Conservation (phyloP, 345 rosid species). For the Eucalyptus shirleyi region DNA sequence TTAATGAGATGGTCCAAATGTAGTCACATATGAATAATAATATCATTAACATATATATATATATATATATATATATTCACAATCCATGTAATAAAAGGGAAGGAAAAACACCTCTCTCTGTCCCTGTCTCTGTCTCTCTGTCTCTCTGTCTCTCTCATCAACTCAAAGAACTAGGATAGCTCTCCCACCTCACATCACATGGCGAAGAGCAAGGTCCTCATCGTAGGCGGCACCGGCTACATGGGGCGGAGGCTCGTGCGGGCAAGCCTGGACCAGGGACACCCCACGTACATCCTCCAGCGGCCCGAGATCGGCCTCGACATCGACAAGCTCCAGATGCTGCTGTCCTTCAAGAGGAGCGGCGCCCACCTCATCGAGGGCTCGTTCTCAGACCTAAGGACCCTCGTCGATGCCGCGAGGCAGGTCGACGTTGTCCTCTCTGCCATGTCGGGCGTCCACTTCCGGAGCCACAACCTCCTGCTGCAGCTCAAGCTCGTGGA, state of each 20-base stretch:
- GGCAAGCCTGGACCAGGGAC: constrained; percentile 43
- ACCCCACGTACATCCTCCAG: constrained; percentile 44
- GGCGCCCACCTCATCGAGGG: constrained; percentile 40
- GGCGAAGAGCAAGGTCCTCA: constrained; percentile 39
- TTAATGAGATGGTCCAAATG: background rate
- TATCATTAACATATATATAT: too few species aligned
- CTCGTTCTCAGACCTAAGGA: constrained; percentile 27
- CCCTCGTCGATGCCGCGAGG: constrained; percentile 41
- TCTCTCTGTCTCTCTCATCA: background rate
- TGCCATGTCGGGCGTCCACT: constrained; percentile 59
- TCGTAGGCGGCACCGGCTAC: constrained; percentile 60
- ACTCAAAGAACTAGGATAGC: background rate
- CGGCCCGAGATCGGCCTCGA: constrained; percentile 52
- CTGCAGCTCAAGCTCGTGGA: constrained; percentile 50
- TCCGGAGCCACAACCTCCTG: constrained; percentile 35
- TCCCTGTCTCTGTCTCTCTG: too few species aligned
- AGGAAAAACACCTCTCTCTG: background rate
- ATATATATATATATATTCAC: background rate
- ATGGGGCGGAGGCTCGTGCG: constrained; percentile 44
- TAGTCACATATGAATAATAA: too few species aligned
- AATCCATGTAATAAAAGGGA: background rate
- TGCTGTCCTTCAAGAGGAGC: constrained; percentile 35
- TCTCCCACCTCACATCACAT: background rate
- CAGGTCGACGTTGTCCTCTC: constrained; percentile 48
- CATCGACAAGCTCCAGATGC: constrained; percentile 42